Percentiles rank a stretch among this genome's conserved stretches.
Conservation (phyloP, 768 basidiomycete genomes). For the Mycena belliarum region DNA sequence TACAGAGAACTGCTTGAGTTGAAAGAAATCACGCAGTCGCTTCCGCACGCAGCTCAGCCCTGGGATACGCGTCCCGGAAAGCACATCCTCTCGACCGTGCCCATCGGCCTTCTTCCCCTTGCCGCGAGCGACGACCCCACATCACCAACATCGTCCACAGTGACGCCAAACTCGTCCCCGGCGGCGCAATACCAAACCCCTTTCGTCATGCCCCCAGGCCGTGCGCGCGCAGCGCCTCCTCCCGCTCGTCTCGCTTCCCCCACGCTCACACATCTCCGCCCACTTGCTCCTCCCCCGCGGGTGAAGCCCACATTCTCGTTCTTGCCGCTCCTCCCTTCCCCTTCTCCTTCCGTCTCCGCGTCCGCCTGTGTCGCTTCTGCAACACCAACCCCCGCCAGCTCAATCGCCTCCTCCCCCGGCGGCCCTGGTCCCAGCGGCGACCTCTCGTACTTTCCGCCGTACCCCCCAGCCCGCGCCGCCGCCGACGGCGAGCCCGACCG, state of each 20-base stretch:
- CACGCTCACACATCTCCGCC: slow-evolving; percentile 19
- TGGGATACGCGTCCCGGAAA: slow-evolving; percentile 42
- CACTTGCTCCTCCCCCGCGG: slow-evolving; percentile 1
- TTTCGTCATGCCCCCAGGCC: slow-evolving; percentile 22
- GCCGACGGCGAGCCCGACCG: slow-evolving; percentile 22
- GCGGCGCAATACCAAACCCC: background rate
- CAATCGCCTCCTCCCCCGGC: background rate
- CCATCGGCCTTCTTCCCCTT: slow-evolving; percentile 65
- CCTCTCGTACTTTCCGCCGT: slow-evolving; percentile 9
- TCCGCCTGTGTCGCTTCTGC: background rate
- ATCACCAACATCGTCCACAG: background rate
- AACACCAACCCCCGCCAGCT: too few species aligned
- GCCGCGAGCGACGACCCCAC: slow-evolving; percentile 19
- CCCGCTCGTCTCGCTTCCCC: slow-evolving; percentile 14
- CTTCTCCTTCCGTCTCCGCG: background rate
- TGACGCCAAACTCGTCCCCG: background rate
- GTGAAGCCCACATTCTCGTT: slow-evolving; percentile 10
- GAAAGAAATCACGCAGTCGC: slow-evolving; percentile 65
- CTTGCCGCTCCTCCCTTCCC: slow-evolving; percentile 14
- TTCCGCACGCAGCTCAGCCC: slow-evolving; percentile 59
- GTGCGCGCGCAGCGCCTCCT: background rate
- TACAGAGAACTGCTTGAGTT: slow-evolving; percentile 65
- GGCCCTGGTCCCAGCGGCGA: background rate
- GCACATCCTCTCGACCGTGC: slow-evolving; percentile 53
- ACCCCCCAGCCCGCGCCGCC: slow-evolving; percentile 18